Conservation (phyloP, 441 rosid species). For the Erysimum cheiri region DNA sequence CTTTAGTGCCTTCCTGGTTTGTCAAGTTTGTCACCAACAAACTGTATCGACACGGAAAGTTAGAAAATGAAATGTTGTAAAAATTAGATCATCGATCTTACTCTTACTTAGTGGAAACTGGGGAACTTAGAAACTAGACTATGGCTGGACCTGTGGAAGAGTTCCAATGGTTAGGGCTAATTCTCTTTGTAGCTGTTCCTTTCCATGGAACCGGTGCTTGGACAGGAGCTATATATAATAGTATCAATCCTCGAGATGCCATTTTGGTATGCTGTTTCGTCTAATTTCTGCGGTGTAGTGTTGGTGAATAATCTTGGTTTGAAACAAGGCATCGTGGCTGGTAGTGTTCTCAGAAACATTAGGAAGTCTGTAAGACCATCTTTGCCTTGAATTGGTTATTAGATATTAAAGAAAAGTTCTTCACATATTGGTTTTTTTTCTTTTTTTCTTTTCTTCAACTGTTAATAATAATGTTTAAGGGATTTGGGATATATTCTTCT, state of each 20-base stretch:
- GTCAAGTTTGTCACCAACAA: background rate
- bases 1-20: background rate
- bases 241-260: no score
- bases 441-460: conserved; percentile 36
- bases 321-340: conserved; percentile 70
- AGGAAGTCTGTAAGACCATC: conserved; percentile 58
- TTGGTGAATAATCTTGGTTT: conserved; percentile 86
- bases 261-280: no score
- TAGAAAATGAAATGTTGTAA: background rate
- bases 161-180: conserved; percentile 88
- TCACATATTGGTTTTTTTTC: no score
- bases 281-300: no score
- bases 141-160: conserved; percentile 80
- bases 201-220: conserved; percentile 96
- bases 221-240: no score
- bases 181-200: conserved; percentile 95
- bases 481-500: conserved; percentile 4
- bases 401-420: background rate
- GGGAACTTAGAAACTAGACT: background rate
- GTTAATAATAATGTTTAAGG: conserved; percentile 30
- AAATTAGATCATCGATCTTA: background rate
- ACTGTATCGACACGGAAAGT: background rate
- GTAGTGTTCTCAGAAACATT: conserved; percentile 64
- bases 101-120: background rate
- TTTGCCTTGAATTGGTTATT: conserved; percentile 35